Base-by-base conservation (phyloP, 768 basidiomycete species). In the Kwoniella dendrophila region DNA sequence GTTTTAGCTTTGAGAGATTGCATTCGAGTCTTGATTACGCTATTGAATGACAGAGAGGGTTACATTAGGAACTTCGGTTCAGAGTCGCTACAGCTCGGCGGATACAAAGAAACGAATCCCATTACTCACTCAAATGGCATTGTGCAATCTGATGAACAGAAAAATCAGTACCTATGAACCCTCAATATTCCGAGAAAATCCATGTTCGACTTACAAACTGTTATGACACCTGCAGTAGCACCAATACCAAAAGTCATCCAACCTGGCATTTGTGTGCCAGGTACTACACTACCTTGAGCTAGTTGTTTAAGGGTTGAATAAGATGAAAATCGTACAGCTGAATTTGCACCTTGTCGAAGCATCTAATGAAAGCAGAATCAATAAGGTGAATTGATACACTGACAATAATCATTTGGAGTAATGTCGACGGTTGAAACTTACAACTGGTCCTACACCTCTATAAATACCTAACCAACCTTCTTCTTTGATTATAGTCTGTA, bases 21-120 rank as follows among this genome's bases (percentile, higher is more conserved):
- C 96, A 98, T 99, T 26, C 95, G 86, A 11, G 96, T 98, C 81
- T 98, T 99, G 80, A 98, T 86, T 30, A 97, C 93, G 74, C 92
- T 95, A 67, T 27, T 26, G 27, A 44, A 44, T 11, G 43, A 6
- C 43, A 44, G n/a, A 43, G 41, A 43, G 18, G 41, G 41, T 16
- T 12, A 22, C 7, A n/a, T 7, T 43, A n/a, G 41, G 41, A n/a
- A n/a, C n/a, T n/a, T n/a, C n/a, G n/a, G n/a, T n/a, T 44, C 40
- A 22, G 5, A 24, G 8, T 26, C 10, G 26, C 10, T 40, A 22
- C 7, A 36, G 34, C 16, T n/a, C n/a, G n/a, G n/a, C n/a, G n/a
- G n/a, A n/a, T n/a, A n/a, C n/a, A n/a, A n/a, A n/a, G n/a, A n/a
- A n/a, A n/a, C n/a, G n/a, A n/a, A n/a, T n/a, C n/a, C n/a, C 34